Percentiles rank a stretch among this genome's conserved stretches.
These are phyloP conservation scores for Musa itinerans DNA, from an alignment of 176 grass and related monocot genomes.

Conservation along the genomic window DNA sequence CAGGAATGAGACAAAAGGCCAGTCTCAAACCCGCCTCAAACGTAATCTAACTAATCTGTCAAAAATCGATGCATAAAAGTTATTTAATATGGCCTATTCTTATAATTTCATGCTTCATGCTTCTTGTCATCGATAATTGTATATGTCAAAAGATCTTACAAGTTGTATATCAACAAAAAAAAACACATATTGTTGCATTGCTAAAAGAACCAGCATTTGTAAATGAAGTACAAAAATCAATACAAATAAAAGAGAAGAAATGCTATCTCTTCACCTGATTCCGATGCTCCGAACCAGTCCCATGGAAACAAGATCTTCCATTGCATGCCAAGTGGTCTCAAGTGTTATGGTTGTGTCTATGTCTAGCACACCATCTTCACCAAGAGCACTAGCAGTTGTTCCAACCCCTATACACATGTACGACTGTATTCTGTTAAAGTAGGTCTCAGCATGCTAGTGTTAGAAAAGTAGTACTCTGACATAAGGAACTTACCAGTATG, in stretches of 20 bases:
- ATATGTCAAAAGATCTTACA: too few species aligned
- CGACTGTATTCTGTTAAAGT: background rate
- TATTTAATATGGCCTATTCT: too few species aligned
- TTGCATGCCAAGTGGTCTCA: conserved; percentile 96
- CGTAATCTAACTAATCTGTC: too few species aligned
- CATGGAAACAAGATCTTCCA: conserved; percentile 87
- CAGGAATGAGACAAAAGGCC: too few species aligned
- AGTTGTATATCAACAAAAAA: too few species aligned
- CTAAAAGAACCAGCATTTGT: background rate
- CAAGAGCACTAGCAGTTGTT: conserved; percentile 58
- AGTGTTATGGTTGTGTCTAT: conserved; percentile 84
- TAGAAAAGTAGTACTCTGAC: background rate
- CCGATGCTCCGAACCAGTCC: conserved; percentile 72
- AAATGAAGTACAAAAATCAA: background rate
- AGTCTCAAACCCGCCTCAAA: too few species aligned
- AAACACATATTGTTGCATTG: too few species aligned
- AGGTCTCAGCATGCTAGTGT: background rate
- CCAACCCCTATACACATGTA: conserved; percentile 48
- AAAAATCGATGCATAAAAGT: too few species aligned
- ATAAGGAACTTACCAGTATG: conserved; percentile 47
- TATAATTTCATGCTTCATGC: too few species aligned
- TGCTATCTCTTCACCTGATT: conserved; percentile 46
- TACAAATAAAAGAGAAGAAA: conserved; percentile 1
- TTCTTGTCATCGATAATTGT: too few species aligned
- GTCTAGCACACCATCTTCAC: conserved; percentile 80